Evolutionary conservation across 2,329 filamentous ascomycete genomes (phyloP).

Genomic region (Fusarium sororula): DNA sequence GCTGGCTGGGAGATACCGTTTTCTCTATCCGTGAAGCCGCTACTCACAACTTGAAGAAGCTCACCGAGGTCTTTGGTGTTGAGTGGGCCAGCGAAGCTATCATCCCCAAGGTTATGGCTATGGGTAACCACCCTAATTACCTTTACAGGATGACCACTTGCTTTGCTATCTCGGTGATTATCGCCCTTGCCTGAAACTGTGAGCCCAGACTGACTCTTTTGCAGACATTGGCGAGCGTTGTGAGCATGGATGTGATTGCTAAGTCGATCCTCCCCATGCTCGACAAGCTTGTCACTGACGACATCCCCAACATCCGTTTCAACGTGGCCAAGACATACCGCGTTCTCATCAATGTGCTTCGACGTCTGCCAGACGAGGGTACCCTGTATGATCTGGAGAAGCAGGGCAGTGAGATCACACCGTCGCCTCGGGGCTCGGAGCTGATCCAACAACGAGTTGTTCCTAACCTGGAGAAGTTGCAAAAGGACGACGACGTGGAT

Average conservation of each 20-base stretch:
- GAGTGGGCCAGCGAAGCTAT: conserved; percentile 98
- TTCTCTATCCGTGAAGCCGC: conserved; percentile 98
- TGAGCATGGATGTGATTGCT: conserved; percentile 92
- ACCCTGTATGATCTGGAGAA: conserved; percentile 89
- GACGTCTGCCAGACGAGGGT: conserved; percentile 87
- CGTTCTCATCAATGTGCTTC: conserved; percentile 88
- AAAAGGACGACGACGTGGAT: conserved; percentile 97
- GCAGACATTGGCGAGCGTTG: conserved; percentile 91
- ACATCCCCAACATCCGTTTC: conserved; percentile 99
- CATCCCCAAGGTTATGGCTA: conserved; percentile 97
- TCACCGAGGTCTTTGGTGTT: conserved; percentile 97
- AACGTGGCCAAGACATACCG: conserved; percentile 99
- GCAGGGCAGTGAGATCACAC: conserved; percentile 67
- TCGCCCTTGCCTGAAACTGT: not conserved
- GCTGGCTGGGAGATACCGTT: conserved; percentile 97
- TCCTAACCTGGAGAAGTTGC: conserved; percentile 91
- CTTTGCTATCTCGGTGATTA: conserved; percentile 94
- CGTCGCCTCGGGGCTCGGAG: conserved; percentile 78
- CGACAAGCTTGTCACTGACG: conserved; percentile 90
- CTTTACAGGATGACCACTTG: conserved; percentile 99
- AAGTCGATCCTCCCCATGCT: conserved; percentile 95
- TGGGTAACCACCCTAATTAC: conserved; percentile 98
- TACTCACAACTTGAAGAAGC: conserved; percentile 96
- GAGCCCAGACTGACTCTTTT: conserved; percentile 33
- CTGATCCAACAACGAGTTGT: conserved; percentile 87